These are phyloP conservation scores for Thozetella sp. DNA, from an alignment of 495 filamentous ascomycete species.

Conservation along the genomic window DNA sequence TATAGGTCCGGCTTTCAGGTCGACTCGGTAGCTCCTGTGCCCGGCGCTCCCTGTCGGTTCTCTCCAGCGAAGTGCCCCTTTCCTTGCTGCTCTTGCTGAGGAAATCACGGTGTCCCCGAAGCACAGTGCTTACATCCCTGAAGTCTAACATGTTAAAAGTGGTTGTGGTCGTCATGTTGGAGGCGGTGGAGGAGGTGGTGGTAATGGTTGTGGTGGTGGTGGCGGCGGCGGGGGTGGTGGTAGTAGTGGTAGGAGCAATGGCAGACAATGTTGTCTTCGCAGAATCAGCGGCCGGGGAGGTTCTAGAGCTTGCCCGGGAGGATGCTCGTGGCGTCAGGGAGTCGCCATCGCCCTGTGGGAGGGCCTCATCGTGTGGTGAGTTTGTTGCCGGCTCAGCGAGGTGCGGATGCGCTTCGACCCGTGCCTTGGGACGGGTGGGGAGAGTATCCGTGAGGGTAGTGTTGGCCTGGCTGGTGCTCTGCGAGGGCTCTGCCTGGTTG, in stretches of 20 bases:
- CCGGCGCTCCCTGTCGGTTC: slow-evolving; percentile 38
- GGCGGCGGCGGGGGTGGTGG: slow-evolving; percentile 17
- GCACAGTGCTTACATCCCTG: slow-evolving; percentile 33
- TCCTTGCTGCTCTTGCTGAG: slow-evolving; percentile 29
- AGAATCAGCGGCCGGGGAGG: slow-evolving; percentile 14
- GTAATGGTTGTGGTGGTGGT: slow-evolving; percentile 11
- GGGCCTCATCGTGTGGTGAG: slow-evolving; percentile 29
- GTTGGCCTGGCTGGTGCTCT: slow-evolving; percentile 18
- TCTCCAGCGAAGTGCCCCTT: slow-evolving; percentile 35
- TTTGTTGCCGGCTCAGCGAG: slow-evolving; percentile 15
- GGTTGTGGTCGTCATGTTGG: slow-evolving; percentile 6
- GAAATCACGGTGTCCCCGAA: slow-evolving; percentile 33
- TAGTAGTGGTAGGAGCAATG: slow-evolving; percentile 17
- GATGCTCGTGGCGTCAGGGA: slow-evolving; percentile 27
- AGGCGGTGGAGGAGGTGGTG: slow-evolving; percentile 3
- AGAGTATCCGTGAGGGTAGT: slow-evolving; percentile 3
- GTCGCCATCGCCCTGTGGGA: slow-evolving; percentile 23
- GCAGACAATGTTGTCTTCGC: slow-evolving; percentile 10
- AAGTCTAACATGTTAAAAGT: slow-evolving; percentile 25
- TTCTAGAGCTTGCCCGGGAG: slow-evolving; percentile 12
- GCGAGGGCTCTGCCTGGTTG: slow-evolving; percentile 23
- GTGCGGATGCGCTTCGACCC: slow-evolving; percentile 8
- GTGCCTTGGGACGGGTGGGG: slow-evolving; percentile 15
- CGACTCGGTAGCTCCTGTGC: slow-evolving; percentile 11
- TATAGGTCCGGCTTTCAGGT: slow-evolving; percentile 8